These are phyloP conservation scores for Conticribra weissflogii DNA, from an alignment of 108 stramenopile species.

Conservation along the genomic window DNA sequence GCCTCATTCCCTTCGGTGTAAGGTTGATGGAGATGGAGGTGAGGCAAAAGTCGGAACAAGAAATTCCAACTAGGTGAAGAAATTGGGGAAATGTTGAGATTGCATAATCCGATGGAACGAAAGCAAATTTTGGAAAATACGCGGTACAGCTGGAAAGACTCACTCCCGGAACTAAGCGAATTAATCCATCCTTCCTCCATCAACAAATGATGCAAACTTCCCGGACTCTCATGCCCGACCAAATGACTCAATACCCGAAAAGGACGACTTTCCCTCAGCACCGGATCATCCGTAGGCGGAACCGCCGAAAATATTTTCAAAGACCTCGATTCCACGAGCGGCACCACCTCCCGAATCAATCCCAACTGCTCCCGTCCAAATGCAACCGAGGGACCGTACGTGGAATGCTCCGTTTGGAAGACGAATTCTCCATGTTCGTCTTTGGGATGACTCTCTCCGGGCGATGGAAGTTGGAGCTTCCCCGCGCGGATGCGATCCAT, in stretches of 20 bases:
- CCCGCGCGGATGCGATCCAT: slow-evolving; percentile 53
- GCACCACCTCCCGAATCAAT: slow-evolving; percentile 77
- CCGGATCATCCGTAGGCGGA: slow-evolving; percentile 84
- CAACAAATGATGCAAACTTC: slow-evolving; percentile 83
- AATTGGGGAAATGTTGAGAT: neutral
- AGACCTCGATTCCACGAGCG: slow-evolving; percentile 84
- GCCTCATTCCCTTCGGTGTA: slow-evolving; percentile 79
- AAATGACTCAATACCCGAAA: slow-evolving; percentile 90
- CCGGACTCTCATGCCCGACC: slow-evolving; percentile 96
- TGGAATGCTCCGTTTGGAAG: slow-evolving; percentile 75
- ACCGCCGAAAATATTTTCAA: slow-evolving; percentile 90
- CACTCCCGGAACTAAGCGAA: slow-evolving; percentile 80
- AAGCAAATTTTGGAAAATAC: no score
- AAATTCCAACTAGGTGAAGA: neutral
- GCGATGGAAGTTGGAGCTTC: slow-evolving; percentile 25
- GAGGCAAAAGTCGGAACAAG: slow-evolving; percentile 69
- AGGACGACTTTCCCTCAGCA: slow-evolving; percentile 65
- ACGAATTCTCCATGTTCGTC: slow-evolving; percentile 41
- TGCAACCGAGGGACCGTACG: slow-evolving; percentile 63
- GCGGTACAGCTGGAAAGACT: no score
- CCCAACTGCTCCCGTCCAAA: slow-evolving; percentile 76
- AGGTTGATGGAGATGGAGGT: slow-evolving; percentile 74
- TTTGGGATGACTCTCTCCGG: slow-evolving; percentile 16
- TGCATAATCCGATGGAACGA: no score
- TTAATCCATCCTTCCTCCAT: slow-evolving; percentile 76